Evolutionary conservation across 257 asterid genomes (phyloP), one percentile per base, ranked within the genome.

Genomic region (Salvia rosmarinus): DNA sequence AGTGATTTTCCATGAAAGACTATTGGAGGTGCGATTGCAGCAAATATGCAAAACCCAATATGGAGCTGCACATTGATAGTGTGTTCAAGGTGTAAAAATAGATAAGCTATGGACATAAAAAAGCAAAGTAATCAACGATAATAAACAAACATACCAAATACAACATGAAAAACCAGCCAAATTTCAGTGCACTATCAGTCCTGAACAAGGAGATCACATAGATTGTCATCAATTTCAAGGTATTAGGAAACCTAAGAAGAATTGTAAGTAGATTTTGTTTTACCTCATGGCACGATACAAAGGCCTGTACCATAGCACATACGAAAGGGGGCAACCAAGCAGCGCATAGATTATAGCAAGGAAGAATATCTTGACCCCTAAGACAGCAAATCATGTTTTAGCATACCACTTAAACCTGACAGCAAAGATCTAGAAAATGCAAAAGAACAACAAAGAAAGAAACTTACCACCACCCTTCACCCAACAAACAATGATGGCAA

Each of bases 11-110:
- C 99, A 23, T 81, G 88, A 68, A 91, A 94, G 64, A 91, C 83
- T 13, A 94, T 83, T 71, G 99, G 99, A 67, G 99, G 99, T 23
- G 98, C 99, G 77, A 94, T 89, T 67, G 99, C 96, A 46, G 99
- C 99, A 83, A 89, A 57, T 75, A 91, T 87, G 90, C 99, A 94
- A 70, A 94, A 94, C n/a, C 83, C 96, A 61, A 94, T 88, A 72
- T 94, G 99, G 58, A 94, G 62, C 99, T 94, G 95, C 91, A 83
- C 40, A 20, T 56, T 9, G 67, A 64, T 68, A 76, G 51, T 68
- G 28, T 40, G 47, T 62, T 65, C 73, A 60, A 52, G 23, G 69
- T 64, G 57, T 69, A 46, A 70, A 20, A 34, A 55, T 14, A 25
- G 63, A 43, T 40, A 42, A 61, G 44, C 35, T 14, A 55, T 6